Evolutionary conservation across 169 alveolate species (phyloP).

Genomic region (Theileria parva): DNA sequence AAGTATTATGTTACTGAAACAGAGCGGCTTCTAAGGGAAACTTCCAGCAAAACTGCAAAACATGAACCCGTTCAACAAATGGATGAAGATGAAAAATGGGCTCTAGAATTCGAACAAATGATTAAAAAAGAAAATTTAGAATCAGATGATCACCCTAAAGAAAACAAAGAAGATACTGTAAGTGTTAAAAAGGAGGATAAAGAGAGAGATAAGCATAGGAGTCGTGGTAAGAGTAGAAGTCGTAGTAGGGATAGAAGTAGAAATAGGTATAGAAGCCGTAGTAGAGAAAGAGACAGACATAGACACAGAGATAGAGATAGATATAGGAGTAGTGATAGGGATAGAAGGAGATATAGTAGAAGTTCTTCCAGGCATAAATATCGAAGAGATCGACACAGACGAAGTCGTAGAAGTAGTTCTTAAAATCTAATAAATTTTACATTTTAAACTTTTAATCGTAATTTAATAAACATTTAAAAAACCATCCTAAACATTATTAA

Average conservation of each 20-base stretch:
- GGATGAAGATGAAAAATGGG: conserved; percentile 80
- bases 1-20: conserved; percentile 75
- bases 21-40: conserved; percentile 65
- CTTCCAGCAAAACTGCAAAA: conserved; percentile 14
- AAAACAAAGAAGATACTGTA: conserved; percentile 2
- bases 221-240: conserved; percentile 14
- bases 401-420: not conserved
- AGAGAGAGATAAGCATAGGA: conserved; percentile 9
- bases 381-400: conserved; percentile 18
- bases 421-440: not conserved
- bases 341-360: conserved; percentile 15
- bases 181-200: conserved; percentile 5
- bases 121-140: conserved; percentile 21
- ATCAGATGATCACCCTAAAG: not conserved
- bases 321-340: not conserved
- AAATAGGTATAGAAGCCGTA: conserved; percentile 1
- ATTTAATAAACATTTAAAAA: not conserved
- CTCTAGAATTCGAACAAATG: conserved; percentile 74
- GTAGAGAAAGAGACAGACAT: conserved; percentile 12
- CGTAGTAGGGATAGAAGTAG: conserved; percentile 21
- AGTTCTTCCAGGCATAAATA: conserved; percentile 14
- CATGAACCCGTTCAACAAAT: conserved; percentile 29
- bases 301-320: not conserved
- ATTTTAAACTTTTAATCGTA: not conserved
- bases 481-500: not conserved